A percentile compares a stretch with the other conserved stretches of the same genome.
Conservation (phyloP, 1,139 yeast species). For the Geotrichum phurueaensis region DNA sequence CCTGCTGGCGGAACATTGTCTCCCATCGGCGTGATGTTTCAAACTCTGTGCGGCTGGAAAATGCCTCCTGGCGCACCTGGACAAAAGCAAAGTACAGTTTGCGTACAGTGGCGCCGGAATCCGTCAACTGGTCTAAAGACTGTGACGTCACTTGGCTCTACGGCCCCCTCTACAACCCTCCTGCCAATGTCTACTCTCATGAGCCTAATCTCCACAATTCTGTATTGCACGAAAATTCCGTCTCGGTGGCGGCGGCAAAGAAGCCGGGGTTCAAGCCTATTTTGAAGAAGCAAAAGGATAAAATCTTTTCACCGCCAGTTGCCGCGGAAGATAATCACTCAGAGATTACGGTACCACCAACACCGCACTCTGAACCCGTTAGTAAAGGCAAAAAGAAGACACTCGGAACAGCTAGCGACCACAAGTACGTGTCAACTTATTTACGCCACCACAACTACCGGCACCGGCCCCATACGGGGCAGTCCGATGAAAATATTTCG, state of each 20-base stretch:
- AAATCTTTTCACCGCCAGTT: conserved; percentile 46
- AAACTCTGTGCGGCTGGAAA: conserved; percentile 63
- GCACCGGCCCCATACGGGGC: conserved; percentile 31
- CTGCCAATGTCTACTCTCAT: conserved; percentile 34
- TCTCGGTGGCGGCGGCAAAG: conserved; percentile 2
- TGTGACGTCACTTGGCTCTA: conserved; percentile 83
- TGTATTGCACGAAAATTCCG: not conserved
- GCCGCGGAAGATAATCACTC: conserved; percentile 14
- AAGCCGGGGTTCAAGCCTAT: conserved; percentile 57
- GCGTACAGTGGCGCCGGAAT: conserved; percentile 69
- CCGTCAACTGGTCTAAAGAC: conserved; percentile 76
- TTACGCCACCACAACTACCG: conserved; percentile 38
- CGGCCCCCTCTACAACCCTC: conserved; percentile 63
- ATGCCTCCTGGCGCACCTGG: conserved; percentile 87
- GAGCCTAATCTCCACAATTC: conserved; percentile 15
- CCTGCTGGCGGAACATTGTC: conserved; percentile 91
- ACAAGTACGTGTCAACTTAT: conserved; percentile 26
- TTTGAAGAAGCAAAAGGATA: conserved; percentile 73
- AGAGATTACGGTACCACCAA: not conserved
- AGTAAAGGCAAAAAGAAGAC: not conserved
- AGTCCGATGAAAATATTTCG: conserved; percentile 32
- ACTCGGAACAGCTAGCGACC: conserved; percentile 8
- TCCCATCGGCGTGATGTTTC: conserved; percentile 58
- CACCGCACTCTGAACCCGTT: not conserved
- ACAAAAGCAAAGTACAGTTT: conserved; percentile 69